Percentiles rank a stretch among this genome's conserved stretches.
Conservation (phyloP, 2,329 filamentous ascomycete genomes). For the Cadophora sp. region DNA sequence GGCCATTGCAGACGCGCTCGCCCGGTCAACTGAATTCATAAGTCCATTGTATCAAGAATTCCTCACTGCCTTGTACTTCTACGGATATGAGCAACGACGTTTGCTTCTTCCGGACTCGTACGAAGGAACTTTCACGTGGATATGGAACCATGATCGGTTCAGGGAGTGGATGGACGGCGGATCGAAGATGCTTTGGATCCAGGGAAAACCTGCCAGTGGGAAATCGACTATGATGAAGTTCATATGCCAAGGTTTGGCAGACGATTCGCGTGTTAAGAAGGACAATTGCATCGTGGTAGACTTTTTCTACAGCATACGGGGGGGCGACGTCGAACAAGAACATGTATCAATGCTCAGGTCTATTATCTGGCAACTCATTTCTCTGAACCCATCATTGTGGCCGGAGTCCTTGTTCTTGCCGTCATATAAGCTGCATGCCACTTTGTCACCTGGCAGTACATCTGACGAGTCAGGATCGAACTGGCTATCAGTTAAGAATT, state of each 20-base stretch:
- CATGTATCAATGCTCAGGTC: background rate
- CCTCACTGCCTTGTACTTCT: background rate
- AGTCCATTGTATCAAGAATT: background rate
- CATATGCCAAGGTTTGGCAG: background rate
- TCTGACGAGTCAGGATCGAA: background rate
- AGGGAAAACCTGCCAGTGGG: background rate
- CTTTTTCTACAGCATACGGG: background rate
- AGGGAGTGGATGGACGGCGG: background rate
- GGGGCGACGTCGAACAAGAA: background rate
- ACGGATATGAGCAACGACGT: background rate
- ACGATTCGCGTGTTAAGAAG: background rate
- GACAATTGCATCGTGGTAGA: background rate
- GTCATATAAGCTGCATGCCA: too few species aligned
- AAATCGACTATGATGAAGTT: slow-evolving; percentile 6
- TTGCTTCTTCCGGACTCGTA: background rate
- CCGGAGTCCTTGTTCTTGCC: background rate
- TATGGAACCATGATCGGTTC: background rate
- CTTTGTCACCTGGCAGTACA: background rate
- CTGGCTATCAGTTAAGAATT: background rate
- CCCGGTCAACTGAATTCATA: too few species aligned
- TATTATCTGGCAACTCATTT: background rate
- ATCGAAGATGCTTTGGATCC: slow-evolving; percentile 3
- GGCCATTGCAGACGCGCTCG: background rate
- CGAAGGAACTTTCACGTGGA: background rate
- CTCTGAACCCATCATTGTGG: background rate